phyloP scores from a whole-genome alignment of 495 filamentous ascomycete species.

The Pseudevernia furfuracea region DNA sequence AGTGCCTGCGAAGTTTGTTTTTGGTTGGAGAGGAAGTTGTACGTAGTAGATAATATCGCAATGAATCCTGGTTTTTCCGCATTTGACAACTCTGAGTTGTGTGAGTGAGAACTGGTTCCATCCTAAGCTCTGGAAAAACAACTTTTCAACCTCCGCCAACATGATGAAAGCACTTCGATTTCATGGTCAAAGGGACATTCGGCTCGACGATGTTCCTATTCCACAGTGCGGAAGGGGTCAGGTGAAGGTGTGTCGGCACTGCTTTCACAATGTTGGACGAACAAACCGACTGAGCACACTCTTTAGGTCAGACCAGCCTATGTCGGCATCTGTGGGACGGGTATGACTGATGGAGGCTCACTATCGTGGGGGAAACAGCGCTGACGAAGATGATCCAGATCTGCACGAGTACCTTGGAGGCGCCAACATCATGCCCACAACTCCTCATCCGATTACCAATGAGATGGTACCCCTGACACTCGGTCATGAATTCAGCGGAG shows the following conservation, averaged over 20 bases:
- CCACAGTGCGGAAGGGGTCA: conserved; percentile 35
- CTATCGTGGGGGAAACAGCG: not conserved
- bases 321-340: conserved; percentile 52
- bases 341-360: conserved; percentile 26
- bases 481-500: conserved; percentile 57
- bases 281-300: not conserved
- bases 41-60: not conserved
- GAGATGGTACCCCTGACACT: conserved; percentile 49
- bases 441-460: conserved; percentile 48
- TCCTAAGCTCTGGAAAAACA: not conserved
- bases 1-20: not conserved
- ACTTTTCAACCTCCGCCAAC: not conserved
- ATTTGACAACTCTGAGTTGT: not conserved
- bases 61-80: not conserved
- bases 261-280: not conserved
- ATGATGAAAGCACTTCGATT: conserved; percentile 41
- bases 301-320: conserved; percentile 45
- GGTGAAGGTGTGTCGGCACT: conserved; percentile 32
- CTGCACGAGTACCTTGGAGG: conserved; percentile 55
- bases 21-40: not conserved
- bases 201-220: conserved; percentile 37
- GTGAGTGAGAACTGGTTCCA: not conserved
- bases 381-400: conserved; percentile 32
- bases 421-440: conserved; percentile 46
- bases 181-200: conserved; percentile 36